Percentiles rank a stretch among this genome's conserved stretches.
Conservation (phyloP, 129 eudicot genomes). For the Flaveria brownii region DNA sequence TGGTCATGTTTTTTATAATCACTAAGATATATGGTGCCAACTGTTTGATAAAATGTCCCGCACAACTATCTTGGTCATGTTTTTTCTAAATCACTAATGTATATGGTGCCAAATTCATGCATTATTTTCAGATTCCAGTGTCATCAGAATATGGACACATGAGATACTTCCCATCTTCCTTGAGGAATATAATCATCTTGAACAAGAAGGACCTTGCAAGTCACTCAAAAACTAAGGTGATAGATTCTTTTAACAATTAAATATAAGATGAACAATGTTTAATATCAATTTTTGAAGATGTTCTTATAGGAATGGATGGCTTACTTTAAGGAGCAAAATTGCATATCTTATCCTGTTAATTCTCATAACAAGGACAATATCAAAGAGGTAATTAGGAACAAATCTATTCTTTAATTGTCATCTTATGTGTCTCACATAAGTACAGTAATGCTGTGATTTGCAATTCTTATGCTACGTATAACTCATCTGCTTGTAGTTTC, state of each 20-base stretch:
- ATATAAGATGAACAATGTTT: not conserved
- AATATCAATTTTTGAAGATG: not conserved
- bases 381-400: conserved; percentile 54
- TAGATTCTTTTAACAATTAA: not conserved
- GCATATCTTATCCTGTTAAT: conserved; percentile 53
- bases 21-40: not conserved
- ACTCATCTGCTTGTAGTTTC: conserved; percentile 47
- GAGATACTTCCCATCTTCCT: conserved; percentile 44
- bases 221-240: conserved; percentile 64
- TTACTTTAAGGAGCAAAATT: conserved; percentile 50
- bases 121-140: conserved; percentile 53
- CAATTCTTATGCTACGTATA: conserved; percentile 4
- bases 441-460: not conserved
- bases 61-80: conserved; percentile 13
- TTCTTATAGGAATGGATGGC: conserved; percentile 60
- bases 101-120: not conserved
- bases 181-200: conserved; percentile 57
- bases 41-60: conserved; percentile 60
- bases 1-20: not conserved
- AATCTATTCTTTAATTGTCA: not conserved
- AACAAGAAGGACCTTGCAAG: conserved; percentile 78
- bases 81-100: not conserved
- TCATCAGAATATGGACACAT: conserved; percentile 54
- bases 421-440: not conserved
- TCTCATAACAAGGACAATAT: conserved; percentile 74